Evolutionary conservation across 768 basidiomycete genomes (phyloP), one percentile per base, ranked within the genome.

Genomic region (Boletellus emodensis): DNA sequence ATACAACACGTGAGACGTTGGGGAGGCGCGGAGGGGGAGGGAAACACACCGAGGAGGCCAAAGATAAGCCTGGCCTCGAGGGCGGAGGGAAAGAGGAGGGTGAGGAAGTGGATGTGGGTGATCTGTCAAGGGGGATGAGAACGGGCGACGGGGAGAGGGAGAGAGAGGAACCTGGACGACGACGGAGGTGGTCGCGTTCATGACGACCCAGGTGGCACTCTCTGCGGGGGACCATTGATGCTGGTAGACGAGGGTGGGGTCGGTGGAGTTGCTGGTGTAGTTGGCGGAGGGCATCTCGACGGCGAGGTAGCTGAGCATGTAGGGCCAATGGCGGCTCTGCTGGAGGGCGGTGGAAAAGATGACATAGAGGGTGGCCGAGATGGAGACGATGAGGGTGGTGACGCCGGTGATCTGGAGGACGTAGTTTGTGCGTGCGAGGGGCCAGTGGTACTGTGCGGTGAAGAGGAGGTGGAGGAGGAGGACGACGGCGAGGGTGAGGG

Each of bases 81-180:
- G 22, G 79, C 74, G 18, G 95, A 97, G 7, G 96, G 96, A 66
- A 90, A 99, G 10, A 99, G 76, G 11, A 98, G 78, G 7, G 96
- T 95, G 47, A 99, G 76, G 68, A 98, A 97, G 67, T 98, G 96
- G 44, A 99, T 96, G 65, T 98, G 94, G 0, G 96, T 95, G 44
- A 93, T 87, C 92, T 97, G 62, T 1, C 15, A 46, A 13, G 7
- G 20, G 2, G 20, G 1, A 42, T 47, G 50, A 51, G 45, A 32
- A 26, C 3, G 15, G n/a, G 26, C 33, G 26, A 11, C 32, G 20
- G 8, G 7, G 10, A 36, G 8, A 9, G 14, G 26, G 11, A 35
- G 38, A 40, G 32, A 10, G 32, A 71, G 80, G 49, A 52, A 90
- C 94, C 78, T 96, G 93, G 15, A 92, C 88, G 41, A 94, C 70